Evolutionary conservation across 2,329 filamentous ascomycete species (phyloP), one percentile per base, ranked within the genome.

Genomic region (Fulvia fulva): DNA sequence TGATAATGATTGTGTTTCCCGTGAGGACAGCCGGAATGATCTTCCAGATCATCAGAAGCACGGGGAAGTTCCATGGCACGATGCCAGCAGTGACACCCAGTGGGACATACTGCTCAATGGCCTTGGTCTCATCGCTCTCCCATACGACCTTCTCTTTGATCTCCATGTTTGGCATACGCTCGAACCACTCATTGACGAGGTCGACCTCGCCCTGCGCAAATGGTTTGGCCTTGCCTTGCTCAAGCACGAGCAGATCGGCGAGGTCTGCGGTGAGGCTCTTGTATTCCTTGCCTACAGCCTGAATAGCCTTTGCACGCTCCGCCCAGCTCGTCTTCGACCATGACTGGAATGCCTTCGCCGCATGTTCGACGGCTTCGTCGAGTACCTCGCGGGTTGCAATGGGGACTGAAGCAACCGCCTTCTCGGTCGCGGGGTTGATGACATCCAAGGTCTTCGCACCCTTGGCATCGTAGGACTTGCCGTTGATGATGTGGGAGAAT

Each of bases 1-100:
- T 87, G 34, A 87, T 69, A 1, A 87, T 71, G 41, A 87, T 79
- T 23, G 78, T 78, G 67, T 85, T 85, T 0, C 84, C 84, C 0
- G 81, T 81, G 0, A 81, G 82, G 19, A 87, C 73, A 0, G 84
- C 84, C 0, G 84, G 83, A 2, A 81, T 83, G 23, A 85, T 72
- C 71, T 87, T 87, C 71, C 63, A 68, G 32, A 71, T 74, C 19
- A 46, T 74, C 70, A n/a, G 74, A 71, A 16, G 70, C 70, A 37
- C 75, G 65, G 19, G 73, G 73, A 19, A 68, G 71, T 53, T 58
- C 45, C 51, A 46, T 22, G 34, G 51, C 53, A 60, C 57, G n/a
- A 64, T 64, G 6, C 60, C 60, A 8, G 57, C 62, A 44, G 60
- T 60, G 5, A 63, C 62, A 4, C 62, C 62, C n/a, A 63, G 32